A percentile compares a stretch with the other conserved stretches of the same genome.
Conservation (phyloP, 208 protist species). For the Leptomonas pyrrhocoris region DNA sequence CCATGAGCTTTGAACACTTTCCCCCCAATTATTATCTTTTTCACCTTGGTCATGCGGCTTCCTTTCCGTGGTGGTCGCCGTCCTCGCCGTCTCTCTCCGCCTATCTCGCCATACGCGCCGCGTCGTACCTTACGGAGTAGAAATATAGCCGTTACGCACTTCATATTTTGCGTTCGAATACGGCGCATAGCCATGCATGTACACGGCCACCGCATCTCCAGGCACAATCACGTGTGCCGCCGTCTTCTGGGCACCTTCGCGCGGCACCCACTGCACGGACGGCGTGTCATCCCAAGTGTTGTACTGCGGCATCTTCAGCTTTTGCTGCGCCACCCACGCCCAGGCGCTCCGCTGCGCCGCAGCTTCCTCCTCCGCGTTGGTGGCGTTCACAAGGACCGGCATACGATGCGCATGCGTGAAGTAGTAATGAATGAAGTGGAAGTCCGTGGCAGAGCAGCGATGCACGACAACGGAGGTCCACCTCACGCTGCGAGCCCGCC, state of each 20-base stretch:
- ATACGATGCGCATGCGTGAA: not conserved
- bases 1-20: too few species aligned
- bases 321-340: slow-evolving; percentile 4
- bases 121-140: not conserved
- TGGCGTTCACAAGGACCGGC: not conserved
- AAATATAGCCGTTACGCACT: slow-evolving; percentile 1
- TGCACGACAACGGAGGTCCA: slow-evolving; percentile 18
- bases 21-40: too few species aligned
- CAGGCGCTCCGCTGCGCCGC: not conserved
- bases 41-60: too few species aligned
- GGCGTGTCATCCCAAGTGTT: slow-evolving; percentile 2
- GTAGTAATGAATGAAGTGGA: slow-evolving; percentile 4
- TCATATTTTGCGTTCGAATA: not conserved
- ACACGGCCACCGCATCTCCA: slow-evolving; percentile 1
- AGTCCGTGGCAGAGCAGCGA: slow-evolving; percentile 1
- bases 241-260: not conserved
- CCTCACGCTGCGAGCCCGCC: not conserved
- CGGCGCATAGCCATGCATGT: not conserved
- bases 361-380: not conserved
- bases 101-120: too few species aligned
- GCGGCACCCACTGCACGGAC: slow-evolving; percentile 1
- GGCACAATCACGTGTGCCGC: not conserved
- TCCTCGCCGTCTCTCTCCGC: too few species aligned
- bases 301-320: not conserved
- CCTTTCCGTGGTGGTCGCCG: too few species aligned